Conservation (phyloP, 2,329 filamentous ascomycete genomes). For the Cucurbitaria berberidis region DNA sequence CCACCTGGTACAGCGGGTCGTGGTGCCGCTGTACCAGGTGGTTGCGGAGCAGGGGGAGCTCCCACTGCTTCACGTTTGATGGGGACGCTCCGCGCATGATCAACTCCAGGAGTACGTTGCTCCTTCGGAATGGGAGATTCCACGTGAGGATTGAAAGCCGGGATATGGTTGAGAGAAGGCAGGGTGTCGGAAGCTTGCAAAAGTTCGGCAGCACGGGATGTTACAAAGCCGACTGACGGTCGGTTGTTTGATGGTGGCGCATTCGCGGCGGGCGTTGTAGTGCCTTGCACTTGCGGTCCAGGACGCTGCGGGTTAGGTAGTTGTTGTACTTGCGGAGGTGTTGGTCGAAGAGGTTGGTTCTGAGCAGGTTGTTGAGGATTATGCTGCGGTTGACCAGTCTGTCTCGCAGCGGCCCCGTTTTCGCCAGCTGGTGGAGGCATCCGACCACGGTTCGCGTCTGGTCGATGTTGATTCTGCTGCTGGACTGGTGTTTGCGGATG, state of each 20-base stretch:
- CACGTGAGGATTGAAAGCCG: slow-evolving; percentile 56
- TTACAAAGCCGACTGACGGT: slow-evolving; percentile 54
- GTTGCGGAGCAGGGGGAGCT: slow-evolving; percentile 22
- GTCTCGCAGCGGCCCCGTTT: slow-evolving; percentile 24
- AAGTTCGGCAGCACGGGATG: slow-evolving; percentile 52
- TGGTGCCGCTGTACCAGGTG: slow-evolving; percentile 14
- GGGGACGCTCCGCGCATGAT: slow-evolving; percentile 78
- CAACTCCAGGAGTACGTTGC: slow-evolving; percentile 80
- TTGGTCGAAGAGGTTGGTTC: slow-evolving; percentile 32
- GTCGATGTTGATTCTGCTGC: slow-evolving; percentile 29
- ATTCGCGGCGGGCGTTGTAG: slow-evolving; percentile 18
- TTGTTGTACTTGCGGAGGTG: slow-evolving; percentile 35
- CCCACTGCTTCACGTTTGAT: slow-evolving; percentile 60
- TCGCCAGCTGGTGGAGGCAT: slow-evolving; percentile 32
- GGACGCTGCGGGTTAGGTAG: slow-evolving; percentile 18
- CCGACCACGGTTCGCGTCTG: slow-evolving; percentile 27
- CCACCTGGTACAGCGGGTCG: slow-evolving; percentile 16
- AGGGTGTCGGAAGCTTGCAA: slow-evolving; percentile 43
- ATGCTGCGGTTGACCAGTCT: slow-evolving; percentile 26
- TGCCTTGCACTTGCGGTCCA: slow-evolving; percentile 15
- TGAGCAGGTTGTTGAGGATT: slow-evolving; percentile 23
- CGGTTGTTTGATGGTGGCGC: slow-evolving; percentile 24
- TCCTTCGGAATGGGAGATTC: slow-evolving; percentile 74
- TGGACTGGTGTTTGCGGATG: slow-evolving; percentile 35
- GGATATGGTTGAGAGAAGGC: slow-evolving; percentile 39